A percentile compares a stretch with the other conserved stretches of the same genome.
These are phyloP conservation scores for Colletotrichum ledebouriae DNA, from an alignment of 2,329 filamentous ascomycete species.

Conservation along the genomic window DNA sequence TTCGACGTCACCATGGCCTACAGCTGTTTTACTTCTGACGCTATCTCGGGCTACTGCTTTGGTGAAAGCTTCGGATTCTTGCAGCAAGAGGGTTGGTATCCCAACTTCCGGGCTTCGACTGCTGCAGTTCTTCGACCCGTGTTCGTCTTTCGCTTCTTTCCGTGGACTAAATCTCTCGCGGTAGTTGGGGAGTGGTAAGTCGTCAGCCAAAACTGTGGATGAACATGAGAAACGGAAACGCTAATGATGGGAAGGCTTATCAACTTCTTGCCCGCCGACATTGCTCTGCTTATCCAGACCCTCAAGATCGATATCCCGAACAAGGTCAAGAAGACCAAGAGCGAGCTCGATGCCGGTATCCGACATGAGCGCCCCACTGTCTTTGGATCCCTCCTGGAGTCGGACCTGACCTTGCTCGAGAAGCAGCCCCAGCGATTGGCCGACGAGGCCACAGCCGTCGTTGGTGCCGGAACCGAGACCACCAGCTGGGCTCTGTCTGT, in stretches of 20 bases:
- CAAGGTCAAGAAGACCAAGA: slow-evolving; percentile 39
- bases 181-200: slow-evolving; percentile 41
- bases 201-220: too few relatives aligned
- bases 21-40: slow-evolving; percentile 56
- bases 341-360: slow-evolving; percentile 42
- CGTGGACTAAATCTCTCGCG: slow-evolving; percentile 42
- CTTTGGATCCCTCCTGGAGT: slow-evolving; percentile 42
- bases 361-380: slow-evolving; percentile 42
- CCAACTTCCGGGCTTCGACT: slow-evolving; percentile 49
- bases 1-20: slow-evolving; percentile 55
- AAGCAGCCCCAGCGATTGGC: slow-evolving; percentile 37
- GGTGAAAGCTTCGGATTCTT: slow-evolving; percentile 53
- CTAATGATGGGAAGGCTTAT: slow-evolving; percentile 31
- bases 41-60: slow-evolving; percentile 55
- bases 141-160: slow-evolving; percentile 47
- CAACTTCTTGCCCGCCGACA: slow-evolving; percentile 39
- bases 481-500: slow-evolving; percentile 49
- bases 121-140: slow-evolving; percentile 44
- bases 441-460: slow-evolving; percentile 40
- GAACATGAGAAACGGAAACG: background rate
- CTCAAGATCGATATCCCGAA: slow-evolving; percentile 41
- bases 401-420: slow-evolving; percentile 34
- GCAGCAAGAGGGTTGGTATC: slow-evolving; percentile 52
- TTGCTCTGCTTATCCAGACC: slow-evolving; percentile 41
- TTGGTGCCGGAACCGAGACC: slow-evolving; percentile 44